Conservation (phyloP, 2,329 filamentous ascomycete species). For the Botryotinia globosa region DNA sequence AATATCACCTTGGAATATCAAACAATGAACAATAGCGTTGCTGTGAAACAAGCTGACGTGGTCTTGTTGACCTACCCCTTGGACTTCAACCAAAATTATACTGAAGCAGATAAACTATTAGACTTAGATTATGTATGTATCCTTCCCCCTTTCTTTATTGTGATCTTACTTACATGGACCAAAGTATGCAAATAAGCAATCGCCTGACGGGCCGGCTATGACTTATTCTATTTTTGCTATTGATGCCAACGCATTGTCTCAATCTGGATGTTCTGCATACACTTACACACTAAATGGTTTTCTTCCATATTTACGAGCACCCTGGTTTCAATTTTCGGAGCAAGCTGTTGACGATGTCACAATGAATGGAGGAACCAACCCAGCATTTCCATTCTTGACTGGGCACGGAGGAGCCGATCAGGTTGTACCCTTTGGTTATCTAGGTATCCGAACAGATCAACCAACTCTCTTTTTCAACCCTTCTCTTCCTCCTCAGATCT, state of each 20-base stretch:
- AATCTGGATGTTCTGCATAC: slow-evolving; percentile 65
- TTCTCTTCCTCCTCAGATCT: slow-evolving; percentile 58
- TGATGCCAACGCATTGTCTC: slow-evolving; percentile 62
- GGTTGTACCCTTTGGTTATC: slow-evolving; percentile 64
- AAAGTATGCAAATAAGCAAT: slow-evolving; percentile 65
- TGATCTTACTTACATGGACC: slow-evolving; percentile 20
- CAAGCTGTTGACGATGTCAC: slow-evolving; percentile 60
- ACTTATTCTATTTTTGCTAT: slow-evolving; percentile 69
- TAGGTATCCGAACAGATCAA: slow-evolving; percentile 60
- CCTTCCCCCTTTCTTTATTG: not conserved
- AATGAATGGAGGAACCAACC: slow-evolving; percentile 50
- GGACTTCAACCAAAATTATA: slow-evolving; percentile 54
- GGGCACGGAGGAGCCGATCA: slow-evolving; percentile 68
- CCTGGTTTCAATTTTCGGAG: slow-evolving; percentile 70
- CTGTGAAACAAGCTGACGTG: slow-evolving; percentile 69
- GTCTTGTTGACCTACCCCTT: slow-evolving; percentile 65
- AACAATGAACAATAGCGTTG: slow-evolving; percentile 63
- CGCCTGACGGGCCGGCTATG: slow-evolving; percentile 67
- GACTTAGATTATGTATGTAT: slow-evolving; percentile 59
- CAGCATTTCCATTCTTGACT: slow-evolving; percentile 59
- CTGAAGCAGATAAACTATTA: slow-evolving; percentile 46
- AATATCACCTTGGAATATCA: slow-evolving; percentile 63
- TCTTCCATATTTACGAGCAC: slow-evolving; percentile 61
- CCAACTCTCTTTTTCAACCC: slow-evolving; percentile 62
- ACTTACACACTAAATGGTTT: slow-evolving; percentile 64